These are phyloP conservation scores for Dimocarpus longan DNA, from an alignment of 345 rosid species.

Conservation along the genomic window DNA sequence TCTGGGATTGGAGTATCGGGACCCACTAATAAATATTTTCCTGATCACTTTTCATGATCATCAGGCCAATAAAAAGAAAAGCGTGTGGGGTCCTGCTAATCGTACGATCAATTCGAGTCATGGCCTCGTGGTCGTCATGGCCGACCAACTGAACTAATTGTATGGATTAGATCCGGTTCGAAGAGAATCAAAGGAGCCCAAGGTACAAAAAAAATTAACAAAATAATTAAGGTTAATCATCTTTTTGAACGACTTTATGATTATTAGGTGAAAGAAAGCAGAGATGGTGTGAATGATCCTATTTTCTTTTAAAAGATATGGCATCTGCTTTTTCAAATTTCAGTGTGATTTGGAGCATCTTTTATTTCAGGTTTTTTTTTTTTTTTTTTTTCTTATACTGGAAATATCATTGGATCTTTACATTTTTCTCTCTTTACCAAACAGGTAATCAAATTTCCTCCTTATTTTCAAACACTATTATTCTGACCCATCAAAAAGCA, in stretches of 20 bases:
- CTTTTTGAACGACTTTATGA: constrained; percentile 15
- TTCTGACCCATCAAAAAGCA: background rate
- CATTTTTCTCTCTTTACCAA: constrained; percentile 25
- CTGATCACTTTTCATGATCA: background rate
- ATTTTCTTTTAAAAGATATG: constrained; percentile 16
- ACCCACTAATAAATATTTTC: constrained; percentile 19
- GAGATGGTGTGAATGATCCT: background rate
- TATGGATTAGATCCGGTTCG: constrained; percentile 23
- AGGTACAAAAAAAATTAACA: background rate
- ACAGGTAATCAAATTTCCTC: constrained; percentile 17
- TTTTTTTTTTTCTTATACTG: constrained; percentile 16
- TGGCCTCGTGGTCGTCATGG: constrained; percentile 21
- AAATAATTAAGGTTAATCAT: constrained; percentile 12
- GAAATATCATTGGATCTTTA: constrained; percentile 9
- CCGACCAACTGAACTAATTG: constrained; percentile 44
- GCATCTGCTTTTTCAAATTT: constrained; percentile 33
- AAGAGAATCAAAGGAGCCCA: constrained; percentile 12
- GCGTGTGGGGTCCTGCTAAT: constrained; percentile 3
- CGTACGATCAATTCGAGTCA: background rate
- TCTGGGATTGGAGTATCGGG: constrained; percentile 18
- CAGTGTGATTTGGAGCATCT: constrained; percentile 38
- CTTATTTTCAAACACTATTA: constrained; percentile 15
- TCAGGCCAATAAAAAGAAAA: background rate
- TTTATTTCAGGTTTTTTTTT: constrained; percentile 1
- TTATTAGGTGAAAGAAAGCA: constrained; percentile 8